These are phyloP conservation scores for Ambrosiella beaveri DNA, from an alignment of 2,329 filamentous ascomycete species.

Conservation along the genomic window DNA sequence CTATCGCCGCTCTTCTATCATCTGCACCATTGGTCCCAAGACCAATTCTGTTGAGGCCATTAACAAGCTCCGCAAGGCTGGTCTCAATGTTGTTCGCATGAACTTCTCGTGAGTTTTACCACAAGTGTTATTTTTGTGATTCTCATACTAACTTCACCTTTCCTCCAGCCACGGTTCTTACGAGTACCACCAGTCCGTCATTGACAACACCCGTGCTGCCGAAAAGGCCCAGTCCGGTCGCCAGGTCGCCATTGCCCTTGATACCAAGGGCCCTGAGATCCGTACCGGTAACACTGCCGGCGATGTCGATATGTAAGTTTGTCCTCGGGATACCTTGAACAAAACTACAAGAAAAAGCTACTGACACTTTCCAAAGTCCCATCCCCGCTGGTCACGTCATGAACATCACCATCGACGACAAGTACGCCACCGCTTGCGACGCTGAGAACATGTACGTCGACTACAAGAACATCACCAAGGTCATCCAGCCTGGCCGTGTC, in stretches of 20 bases:
- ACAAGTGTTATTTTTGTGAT: background rate
- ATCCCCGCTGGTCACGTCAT: slow-evolving; percentile 69
- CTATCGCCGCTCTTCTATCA: slow-evolving; percentile 94
- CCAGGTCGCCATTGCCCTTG: slow-evolving; percentile 86
- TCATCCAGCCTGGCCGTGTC: slow-evolving; percentile 75
- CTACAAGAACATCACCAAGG: slow-evolving; percentile 99
- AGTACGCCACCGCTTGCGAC: slow-evolving; percentile 70
- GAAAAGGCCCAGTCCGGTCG: slow-evolving; percentile 63
- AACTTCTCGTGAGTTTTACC: slow-evolving; percentile 46
- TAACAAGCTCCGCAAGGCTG: slow-evolving; percentile 75
- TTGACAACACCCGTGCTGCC: slow-evolving; percentile 82
- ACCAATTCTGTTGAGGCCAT: slow-evolving; percentile 96
- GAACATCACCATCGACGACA: slow-evolving; percentile 93
- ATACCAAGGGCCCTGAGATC: slow-evolving; percentile 48
- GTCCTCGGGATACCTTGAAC: background rate
- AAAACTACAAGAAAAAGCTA: background rate
- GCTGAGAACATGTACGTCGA: slow-evolving; percentile 96
- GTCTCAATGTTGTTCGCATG: slow-evolving; percentile 98
- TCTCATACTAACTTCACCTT: background rate
- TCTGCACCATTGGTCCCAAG: slow-evolving; percentile 98
- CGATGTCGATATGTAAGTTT: slow-evolving; percentile 53
- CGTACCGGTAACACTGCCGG: slow-evolving; percentile 53
- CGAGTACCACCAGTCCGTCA: slow-evolving; percentile 96
- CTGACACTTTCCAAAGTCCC: slow-evolving; percentile 26
- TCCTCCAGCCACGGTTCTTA: slow-evolving; percentile 41